These are phyloP conservation scores for Boechera stricta DNA, from an alignment of 345 rosid genomes.

Conservation along the genomic window DNA sequence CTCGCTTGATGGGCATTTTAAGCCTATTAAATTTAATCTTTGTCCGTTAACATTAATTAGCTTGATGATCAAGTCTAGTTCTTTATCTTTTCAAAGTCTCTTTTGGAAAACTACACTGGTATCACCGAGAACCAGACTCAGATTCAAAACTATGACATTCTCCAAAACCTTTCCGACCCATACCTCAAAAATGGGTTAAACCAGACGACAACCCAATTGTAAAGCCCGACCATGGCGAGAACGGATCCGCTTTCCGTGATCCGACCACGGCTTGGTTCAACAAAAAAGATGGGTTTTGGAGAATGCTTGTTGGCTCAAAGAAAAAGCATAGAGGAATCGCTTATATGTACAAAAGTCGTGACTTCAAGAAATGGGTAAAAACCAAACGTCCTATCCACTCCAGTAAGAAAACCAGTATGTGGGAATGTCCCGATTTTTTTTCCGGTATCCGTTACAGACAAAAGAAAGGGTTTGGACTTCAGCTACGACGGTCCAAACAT, in stretches of 20 bases:
- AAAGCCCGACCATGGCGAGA: constrained; percentile 51
- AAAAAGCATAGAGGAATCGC: constrained; percentile 62
- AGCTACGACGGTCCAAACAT: constrained; percentile 44
- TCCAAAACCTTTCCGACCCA: constrained; percentile 66
- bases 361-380: constrained; percentile 69
- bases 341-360: constrained; percentile 65
- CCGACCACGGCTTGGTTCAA: constrained; percentile 88
- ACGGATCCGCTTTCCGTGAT: constrained; percentile 82
- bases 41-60: too few species aligned
- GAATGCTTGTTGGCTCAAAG: constrained; percentile 60
- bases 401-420: constrained; percentile 73
- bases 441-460: constrained; percentile 64
- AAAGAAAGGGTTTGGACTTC: constrained; percentile 72
- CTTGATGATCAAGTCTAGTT: too few species aligned
- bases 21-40: too few species aligned
- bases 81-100: too few species aligned
- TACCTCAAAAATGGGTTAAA: constrained; percentile 76
- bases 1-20: too few species aligned
- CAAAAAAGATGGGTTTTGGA: constrained; percentile 62
- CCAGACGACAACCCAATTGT: constrained; percentile 73
- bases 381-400: constrained; percentile 67
- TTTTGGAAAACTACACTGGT: too few species aligned
- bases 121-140: too few species aligned
- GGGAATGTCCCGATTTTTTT: constrained; percentile 93
- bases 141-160: too few species aligned